A percentile compares a stretch with the other conserved stretches of the same genome.
Evolutionary conservation across 1,284 basidiomycete species (phyloP).

Genomic region (Malassezia furfur): DNA sequence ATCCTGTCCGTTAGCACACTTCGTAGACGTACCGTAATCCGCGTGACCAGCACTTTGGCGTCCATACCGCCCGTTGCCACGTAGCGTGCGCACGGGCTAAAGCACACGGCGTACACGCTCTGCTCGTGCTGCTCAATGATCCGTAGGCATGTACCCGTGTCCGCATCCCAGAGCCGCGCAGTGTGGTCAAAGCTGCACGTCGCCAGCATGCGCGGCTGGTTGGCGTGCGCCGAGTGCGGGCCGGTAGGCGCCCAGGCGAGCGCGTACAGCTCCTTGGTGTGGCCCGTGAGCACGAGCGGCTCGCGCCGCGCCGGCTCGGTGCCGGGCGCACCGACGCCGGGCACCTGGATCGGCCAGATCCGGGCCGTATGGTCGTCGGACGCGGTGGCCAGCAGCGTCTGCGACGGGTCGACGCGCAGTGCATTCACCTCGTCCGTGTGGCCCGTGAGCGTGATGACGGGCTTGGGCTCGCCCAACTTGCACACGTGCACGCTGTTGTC

Average conservation of each 20-base stretch:
- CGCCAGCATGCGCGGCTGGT: slow-evolving; percentile 42
- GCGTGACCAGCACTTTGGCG: slow-evolving; percentile 32
- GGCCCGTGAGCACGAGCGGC: slow-evolving; percentile 31
- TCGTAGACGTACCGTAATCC: slow-evolving; percentile 22
- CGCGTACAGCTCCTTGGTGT: slow-evolving; percentile 44
- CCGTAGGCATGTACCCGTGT: slow-evolving; percentile 38
- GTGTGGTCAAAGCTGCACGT: slow-evolving; percentile 45
- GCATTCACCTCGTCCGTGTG: slow-evolving; percentile 48
- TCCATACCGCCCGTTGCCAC: slow-evolving; percentile 45
- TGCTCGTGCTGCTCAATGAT: slow-evolving; percentile 40
- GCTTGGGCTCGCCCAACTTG: slow-evolving; percentile 41
- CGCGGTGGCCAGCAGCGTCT: slow-evolving; percentile 40
- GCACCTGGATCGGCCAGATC: slow-evolving; percentile 38
- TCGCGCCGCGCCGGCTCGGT: slow-evolving; percentile 8
- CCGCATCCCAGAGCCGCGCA: slow-evolving; percentile 43
- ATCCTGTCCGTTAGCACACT: slow-evolving; percentile 4
- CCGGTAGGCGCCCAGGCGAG: slow-evolving; percentile 41
- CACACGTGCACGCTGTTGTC: slow-evolving; percentile 44
- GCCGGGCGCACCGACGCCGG: slow-evolving; percentile 3
- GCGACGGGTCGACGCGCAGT: slow-evolving; percentile 43
- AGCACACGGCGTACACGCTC: slow-evolving; percentile 40
- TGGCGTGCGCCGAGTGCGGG: slow-evolving; percentile 27
- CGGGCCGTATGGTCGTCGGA: slow-evolving; percentile 42
- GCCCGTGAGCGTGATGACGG: slow-evolving; percentile 37
- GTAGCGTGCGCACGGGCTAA: slow-evolving; percentile 39